Percentiles rank a stretch among this genome's conserved stretches.
Evolutionary conservation across 805 yeast genomes (phyloP).

Genomic region (Clavispora santaluciae): DNA sequence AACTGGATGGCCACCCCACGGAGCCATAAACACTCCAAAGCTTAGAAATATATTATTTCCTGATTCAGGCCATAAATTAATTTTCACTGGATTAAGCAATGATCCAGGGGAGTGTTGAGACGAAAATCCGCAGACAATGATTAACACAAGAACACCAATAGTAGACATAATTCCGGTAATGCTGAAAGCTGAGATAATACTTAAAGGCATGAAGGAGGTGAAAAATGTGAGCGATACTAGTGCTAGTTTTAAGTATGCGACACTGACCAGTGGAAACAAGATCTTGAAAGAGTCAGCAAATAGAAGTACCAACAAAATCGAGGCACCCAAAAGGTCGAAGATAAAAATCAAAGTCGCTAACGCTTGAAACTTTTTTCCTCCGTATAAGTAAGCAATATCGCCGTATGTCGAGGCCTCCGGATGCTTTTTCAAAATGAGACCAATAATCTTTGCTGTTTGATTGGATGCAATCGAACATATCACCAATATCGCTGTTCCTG

Average conservation of each 20-base stretch:
- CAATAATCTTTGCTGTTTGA: conserved; percentile 51
- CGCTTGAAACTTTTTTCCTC: conserved; percentile 48
- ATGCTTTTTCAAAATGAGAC: conserved; percentile 75
- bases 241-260: conserved; percentile 25
- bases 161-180: conserved; percentile 56
- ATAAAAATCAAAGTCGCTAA: conserved; percentile 47
- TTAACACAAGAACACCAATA: conserved; percentile 42
- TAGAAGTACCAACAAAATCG: conserved; percentile 50
- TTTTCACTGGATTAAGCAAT: conserved; percentile 42
- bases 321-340: conserved; percentile 58
- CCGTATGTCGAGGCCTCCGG: conserved; percentile 81
- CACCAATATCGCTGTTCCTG: conserved; percentile 41
- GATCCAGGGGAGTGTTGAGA: conserved; percentile 49
- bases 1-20: conserved; percentile 82
- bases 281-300: conserved; percentile 57
- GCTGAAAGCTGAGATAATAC: conserved; percentile 50
- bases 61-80: conserved; percentile 29
- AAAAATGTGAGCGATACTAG: conserved; percentile 38
- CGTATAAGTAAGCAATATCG: conserved; percentile 82
- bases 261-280: conserved; percentile 7
- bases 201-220: conserved; percentile 51
- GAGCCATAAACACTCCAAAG: conserved; percentile 65
- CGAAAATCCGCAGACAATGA: conserved; percentile 44
- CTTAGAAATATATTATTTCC: conserved; percentile 41
- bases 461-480: conserved; percentile 47